phyloP scores from a whole-genome alignment of 768 basidiomycete genomes.

The Pleurotus cornucopiae region DNA sequence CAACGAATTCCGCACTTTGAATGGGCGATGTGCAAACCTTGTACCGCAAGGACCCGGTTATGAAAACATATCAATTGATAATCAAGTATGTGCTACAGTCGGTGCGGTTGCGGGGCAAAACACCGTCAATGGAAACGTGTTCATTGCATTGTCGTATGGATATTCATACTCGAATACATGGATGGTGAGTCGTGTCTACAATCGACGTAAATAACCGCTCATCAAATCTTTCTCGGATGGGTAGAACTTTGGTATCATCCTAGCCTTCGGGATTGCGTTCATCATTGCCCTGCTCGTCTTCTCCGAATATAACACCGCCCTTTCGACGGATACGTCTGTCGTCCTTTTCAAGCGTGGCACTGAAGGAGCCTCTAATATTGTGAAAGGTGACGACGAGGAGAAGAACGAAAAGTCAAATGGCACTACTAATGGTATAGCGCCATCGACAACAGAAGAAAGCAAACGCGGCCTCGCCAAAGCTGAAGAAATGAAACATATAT shows the following conservation, averaged over 20 bases:
- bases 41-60: constrained; percentile 43
- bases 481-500: constrained; percentile 41
- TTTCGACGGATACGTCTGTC: constrained; percentile 32
- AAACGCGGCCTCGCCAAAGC: constrained; percentile 3
- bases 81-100: constrained; percentile 56
- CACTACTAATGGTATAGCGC: background rate
- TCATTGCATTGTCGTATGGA: constrained; percentile 34
- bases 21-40: constrained; percentile 39
- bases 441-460: background rate
- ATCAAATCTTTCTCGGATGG: constrained; percentile 23
- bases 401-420: background rate
- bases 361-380: background rate
- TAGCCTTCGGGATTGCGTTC: constrained; percentile 61
- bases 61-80: constrained; percentile 30
- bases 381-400: background rate
- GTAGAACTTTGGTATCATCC: constrained; percentile 65
- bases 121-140: constrained; percentile 45
- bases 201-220: background rate
- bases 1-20: constrained; percentile 57
- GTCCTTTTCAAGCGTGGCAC: constrained; percentile 48
- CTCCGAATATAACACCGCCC: constrained; percentile 48
- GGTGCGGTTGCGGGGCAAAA: constrained; percentile 45
- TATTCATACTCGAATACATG: constrained; percentile 11
- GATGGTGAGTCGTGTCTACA: constrained; percentile 10
- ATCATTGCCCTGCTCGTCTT: constrained; percentile 49